These are phyloP conservation scores for Rhododendron simsii DNA, from an alignment of 148 eudicot species.

Conservation along the genomic window DNA sequence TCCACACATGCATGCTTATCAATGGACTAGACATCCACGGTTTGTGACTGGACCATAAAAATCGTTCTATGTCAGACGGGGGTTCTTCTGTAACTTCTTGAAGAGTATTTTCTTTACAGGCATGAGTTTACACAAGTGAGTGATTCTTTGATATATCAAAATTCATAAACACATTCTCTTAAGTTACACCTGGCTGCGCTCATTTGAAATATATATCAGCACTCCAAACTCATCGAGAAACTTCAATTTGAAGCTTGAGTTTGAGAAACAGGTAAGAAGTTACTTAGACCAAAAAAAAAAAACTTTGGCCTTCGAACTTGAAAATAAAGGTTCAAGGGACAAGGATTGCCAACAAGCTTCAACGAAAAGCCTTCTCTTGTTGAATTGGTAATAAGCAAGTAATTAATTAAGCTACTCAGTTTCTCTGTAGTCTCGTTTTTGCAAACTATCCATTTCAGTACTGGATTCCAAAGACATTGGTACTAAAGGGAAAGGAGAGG, in stretches of 20 bases:
- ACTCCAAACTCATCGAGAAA: background rate
- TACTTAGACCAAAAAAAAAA: no score
- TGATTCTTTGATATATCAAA: background rate
- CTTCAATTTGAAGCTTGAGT: background rate
- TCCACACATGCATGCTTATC: constrained; percentile 88
- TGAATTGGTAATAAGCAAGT: background rate
- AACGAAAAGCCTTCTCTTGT: background rate
- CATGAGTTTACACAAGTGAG: background rate
- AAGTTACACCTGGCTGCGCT: no score
- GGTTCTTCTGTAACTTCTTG: constrained; percentile 30
- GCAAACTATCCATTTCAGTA: background rate
- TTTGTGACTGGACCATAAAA: constrained; percentile 76
- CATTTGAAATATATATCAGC: background rate
- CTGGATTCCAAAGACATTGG: background rate
- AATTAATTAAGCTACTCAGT: background rate
- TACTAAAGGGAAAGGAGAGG: background rate
- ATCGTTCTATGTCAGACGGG: constrained; percentile 50
- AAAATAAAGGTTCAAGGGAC: background rate
- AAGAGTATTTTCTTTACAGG: background rate
- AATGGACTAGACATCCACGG: constrained; percentile 89
- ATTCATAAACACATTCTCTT: background rate
- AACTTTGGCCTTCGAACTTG: background rate
- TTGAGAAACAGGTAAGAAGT: background rate
- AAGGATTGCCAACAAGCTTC: background rate
- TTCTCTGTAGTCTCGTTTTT: background rate